These are phyloP conservation scores for Yamadazyma friedrichii DNA, from an alignment of 1,139 yeast species.

Conservation along the genomic window DNA sequence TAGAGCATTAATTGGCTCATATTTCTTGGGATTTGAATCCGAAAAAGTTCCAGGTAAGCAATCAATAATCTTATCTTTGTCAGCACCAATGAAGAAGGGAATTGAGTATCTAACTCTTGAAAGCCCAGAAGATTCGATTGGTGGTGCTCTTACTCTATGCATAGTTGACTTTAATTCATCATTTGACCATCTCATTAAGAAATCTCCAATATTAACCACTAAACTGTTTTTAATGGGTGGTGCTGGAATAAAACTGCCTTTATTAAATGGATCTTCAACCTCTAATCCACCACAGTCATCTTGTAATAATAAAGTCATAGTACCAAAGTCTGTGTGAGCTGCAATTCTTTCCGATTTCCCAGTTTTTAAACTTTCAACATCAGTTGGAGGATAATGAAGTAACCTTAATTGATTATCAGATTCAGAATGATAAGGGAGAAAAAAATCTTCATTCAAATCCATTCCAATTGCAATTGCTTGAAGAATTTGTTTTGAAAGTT, in stretches of 20 bases:
- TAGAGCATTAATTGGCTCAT: constrained; percentile 23
- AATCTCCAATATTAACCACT: constrained; percentile 29
- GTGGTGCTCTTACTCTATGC: constrained; percentile 25
- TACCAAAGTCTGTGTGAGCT: constrained; percentile 29
- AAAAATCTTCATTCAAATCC: constrained; percentile 20
- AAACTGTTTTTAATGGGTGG: constrained; percentile 24
- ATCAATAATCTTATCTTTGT: constrained; percentile 25
- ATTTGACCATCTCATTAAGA: constrained; percentile 31
- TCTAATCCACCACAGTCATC: constrained; percentile 28
- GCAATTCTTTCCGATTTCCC: constrained; percentile 28
- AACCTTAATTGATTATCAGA: constrained; percentile 21
- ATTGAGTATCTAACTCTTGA: constrained; percentile 22
- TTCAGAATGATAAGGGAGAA: constrained; percentile 23
- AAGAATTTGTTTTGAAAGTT: constrained; percentile 3
- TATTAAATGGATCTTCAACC: constrained; percentile 25
- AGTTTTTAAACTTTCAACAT: constrained; percentile 14
- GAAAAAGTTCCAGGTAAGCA: constrained; percentile 21
- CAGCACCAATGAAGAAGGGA: constrained; percentile 27
- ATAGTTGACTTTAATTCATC: constrained; percentile 25
- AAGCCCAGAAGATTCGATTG: constrained; percentile 15
- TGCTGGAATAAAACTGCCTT: constrained; percentile 25
- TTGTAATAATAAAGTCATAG: constrained; percentile 25
- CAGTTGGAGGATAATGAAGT: constrained; percentile 23
- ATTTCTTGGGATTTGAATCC: constrained; percentile 22
- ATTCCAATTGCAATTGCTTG: constrained; percentile 19